phyloP scores from a whole-genome alignment of 169 alveolate species.

The Sarcocystis neurona region DNA sequence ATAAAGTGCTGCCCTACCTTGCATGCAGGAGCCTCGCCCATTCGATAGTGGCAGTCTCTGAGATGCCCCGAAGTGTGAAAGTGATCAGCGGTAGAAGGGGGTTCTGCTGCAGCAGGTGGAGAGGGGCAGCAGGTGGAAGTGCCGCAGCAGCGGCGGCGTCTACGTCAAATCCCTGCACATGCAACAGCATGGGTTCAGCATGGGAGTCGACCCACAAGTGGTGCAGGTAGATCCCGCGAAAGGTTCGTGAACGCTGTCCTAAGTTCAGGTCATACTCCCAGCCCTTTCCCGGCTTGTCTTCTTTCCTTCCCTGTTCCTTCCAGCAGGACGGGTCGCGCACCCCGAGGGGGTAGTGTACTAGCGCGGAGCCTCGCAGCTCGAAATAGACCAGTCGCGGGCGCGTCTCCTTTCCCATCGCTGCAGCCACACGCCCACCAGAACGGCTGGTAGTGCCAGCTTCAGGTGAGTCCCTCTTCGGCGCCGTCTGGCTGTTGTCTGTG shows the following conservation, averaged over 20 bases:
- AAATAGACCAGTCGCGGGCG: slow-evolving; percentile 12
- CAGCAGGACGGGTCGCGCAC: neutral
- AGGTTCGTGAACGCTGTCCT: neutral
- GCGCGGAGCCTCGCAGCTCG: slow-evolving; percentile 23
- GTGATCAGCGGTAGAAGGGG: neutral
- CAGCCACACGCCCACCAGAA: neutral
- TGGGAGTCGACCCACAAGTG: slow-evolving; percentile 5
- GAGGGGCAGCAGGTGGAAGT: neutral
- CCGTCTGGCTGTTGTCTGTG: neutral
- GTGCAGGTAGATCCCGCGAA: neutral
- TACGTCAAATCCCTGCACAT: neutral
- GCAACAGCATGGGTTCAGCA: neutral
- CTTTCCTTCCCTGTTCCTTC: neutral
- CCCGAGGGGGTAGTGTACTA: neutral
- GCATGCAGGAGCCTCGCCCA: slow-evolving; percentile 25
- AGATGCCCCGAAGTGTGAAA: neutral
- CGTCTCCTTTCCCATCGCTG: neutral
- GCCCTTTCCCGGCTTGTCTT: too few species aligned
- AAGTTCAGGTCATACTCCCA: too few species aligned
- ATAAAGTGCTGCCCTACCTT: neutral
- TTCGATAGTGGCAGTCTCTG: slow-evolving; percentile 21
- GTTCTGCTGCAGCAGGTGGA: neutral
- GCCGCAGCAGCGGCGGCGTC: neutral
- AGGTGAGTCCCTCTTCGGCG: neutral
- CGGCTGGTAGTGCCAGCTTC: neutral